These are phyloP conservation scores for Aspergillus chevalieri DNA, from an alignment of 2,329 filamentous ascomycete genomes.

Conservation along the genomic window DNA sequence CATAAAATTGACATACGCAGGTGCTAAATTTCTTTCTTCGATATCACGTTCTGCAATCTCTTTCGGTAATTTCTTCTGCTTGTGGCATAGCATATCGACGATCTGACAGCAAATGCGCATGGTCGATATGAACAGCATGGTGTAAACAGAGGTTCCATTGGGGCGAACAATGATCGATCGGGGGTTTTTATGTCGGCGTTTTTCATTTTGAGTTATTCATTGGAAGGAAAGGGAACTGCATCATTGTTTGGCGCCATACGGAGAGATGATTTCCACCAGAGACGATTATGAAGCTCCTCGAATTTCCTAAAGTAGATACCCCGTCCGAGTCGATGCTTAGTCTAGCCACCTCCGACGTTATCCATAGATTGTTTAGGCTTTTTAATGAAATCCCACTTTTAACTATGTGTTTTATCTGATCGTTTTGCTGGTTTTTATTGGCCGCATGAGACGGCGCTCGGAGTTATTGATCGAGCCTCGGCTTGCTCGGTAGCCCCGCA, in stretches of 20 bases:
- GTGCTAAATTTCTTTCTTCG: slow-evolving; percentile 20
- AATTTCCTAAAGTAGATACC: slow-evolving; percentile 42
- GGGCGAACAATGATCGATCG: slow-evolving; percentile 11
- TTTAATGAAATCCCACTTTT: background rate
- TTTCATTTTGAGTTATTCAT: slow-evolving; percentile 11
- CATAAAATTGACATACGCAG: slow-evolving; percentile 22
- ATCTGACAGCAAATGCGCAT: slow-evolving; percentile 15
- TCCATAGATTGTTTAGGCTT: slow-evolving; percentile 17
- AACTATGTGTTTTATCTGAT: background rate
- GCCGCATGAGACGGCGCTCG: background rate
- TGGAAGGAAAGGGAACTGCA: slow-evolving; percentile 35
- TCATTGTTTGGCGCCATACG: slow-evolving; percentile 35
- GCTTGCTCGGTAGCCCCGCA: slow-evolving; percentile 9
- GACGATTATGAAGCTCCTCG: slow-evolving; percentile 41
- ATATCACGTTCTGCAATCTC: slow-evolving; percentile 7
- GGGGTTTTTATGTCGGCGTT: slow-evolving; percentile 20
- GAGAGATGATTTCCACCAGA: slow-evolving; percentile 31
- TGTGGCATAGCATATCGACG: slow-evolving; percentile 8
- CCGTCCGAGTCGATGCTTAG: slow-evolving; percentile 43
- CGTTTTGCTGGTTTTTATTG: background rate
- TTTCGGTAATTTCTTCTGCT: slow-evolving; percentile 10
- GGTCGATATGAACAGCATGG: slow-evolving; percentile 22
- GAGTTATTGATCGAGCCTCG: slow-evolving; percentile 6
- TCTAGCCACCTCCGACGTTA: slow-evolving; percentile 34
- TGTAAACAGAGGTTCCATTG: slow-evolving; percentile 20